Evolutionary conservation across 495 filamentous ascomycete genomes (phyloP).

Genomic region (Talaromyces proteolyticus): DNA sequence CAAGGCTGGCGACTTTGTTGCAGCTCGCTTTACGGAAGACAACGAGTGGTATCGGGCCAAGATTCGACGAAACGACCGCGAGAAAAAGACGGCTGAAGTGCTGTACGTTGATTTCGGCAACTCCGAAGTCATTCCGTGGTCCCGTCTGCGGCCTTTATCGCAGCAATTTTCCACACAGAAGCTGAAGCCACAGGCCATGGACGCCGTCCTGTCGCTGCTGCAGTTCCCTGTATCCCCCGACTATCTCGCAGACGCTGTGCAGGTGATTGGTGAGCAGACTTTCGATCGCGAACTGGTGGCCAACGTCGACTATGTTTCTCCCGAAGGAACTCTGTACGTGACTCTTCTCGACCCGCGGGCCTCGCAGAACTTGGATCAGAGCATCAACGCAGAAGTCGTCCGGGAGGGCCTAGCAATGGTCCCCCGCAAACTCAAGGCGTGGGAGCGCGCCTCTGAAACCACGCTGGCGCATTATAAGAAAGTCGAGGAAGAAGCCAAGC

Average conservation of each 20-base stretch:
- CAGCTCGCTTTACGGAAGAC: slow-evolving; percentile 83
- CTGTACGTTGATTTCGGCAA: slow-evolving; percentile 97
- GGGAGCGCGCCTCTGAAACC: slow-evolving; percentile 71
- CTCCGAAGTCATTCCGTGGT: slow-evolving; percentile 80
- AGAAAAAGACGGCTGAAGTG: slow-evolving; percentile 80
- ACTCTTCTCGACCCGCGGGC: slow-evolving; percentile 72
- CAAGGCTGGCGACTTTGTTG: slow-evolving; percentile 85
- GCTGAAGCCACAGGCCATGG: slow-evolving; percentile 79
- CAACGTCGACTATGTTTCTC: slow-evolving; percentile 76
- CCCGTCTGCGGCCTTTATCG: slow-evolving; percentile 67
- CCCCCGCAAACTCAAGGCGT: slow-evolving; percentile 78
- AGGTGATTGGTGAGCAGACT: slow-evolving; percentile 62
- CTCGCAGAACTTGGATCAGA: slow-evolving; percentile 60
- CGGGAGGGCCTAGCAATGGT: slow-evolving; percentile 84
- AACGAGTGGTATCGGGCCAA: slow-evolving; percentile 91
- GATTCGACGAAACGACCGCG: slow-evolving; percentile 86
- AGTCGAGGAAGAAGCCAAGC: slow-evolving; percentile 70
- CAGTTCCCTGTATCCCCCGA: slow-evolving; percentile 75
- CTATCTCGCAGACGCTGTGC: slow-evolving; percentile 74
- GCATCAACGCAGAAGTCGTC: slow-evolving; percentile 81
- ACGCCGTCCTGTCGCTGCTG: slow-evolving; percentile 81
- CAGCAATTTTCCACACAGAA: slow-evolving; percentile 74
- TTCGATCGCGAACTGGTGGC: slow-evolving; percentile 71
- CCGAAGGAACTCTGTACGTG: slow-evolving; percentile 73
- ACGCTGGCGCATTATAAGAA: slow-evolving; percentile 59